phyloP scores from a whole-genome alignment of 1,284 basidiomycete genomes.

The Trichosporon sp. region DNA sequence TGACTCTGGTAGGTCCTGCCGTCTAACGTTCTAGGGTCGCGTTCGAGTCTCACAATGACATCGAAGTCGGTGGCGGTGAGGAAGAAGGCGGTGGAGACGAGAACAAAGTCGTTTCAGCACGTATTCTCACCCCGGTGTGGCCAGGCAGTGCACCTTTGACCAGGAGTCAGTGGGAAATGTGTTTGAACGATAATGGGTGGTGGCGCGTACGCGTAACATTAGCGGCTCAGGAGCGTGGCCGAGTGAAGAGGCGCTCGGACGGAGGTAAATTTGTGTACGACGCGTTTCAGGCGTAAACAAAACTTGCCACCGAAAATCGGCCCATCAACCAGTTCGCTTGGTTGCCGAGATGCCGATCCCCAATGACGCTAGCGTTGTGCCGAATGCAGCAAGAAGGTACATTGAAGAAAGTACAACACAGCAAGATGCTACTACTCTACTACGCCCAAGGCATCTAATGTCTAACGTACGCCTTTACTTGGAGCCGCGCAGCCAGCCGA shows the following conservation, averaged over 20 bases:
- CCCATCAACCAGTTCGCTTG: not conserved
- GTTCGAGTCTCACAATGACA: not conserved
- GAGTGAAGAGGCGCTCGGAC: not conserved
- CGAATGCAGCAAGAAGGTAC: not conserved
- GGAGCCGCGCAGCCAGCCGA: conserved; percentile 17
- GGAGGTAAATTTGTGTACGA: conserved; percentile 3
- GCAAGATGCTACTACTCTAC: not conserved
- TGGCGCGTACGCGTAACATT: not conserved
- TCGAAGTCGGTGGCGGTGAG: not conserved
- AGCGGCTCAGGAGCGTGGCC: not conserved
- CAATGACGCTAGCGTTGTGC: not conserved
- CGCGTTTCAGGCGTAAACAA: not conserved
- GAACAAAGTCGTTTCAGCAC: not conserved
- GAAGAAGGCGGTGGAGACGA: not conserved
- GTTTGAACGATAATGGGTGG: not conserved
- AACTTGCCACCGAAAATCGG: not conserved
- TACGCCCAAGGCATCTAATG: not conserved
- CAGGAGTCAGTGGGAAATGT: not conserved
- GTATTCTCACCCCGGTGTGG: not conserved
- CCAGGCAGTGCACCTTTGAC: not conserved
- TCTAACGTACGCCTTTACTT: conserved; percentile 5
- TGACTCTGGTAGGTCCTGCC: not conserved
- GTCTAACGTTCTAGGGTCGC: not conserved
- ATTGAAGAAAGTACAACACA: not conserved
- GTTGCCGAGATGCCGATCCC: not conserved